A percentile compares a stretch with the other conserved stretches of the same genome.
Evolutionary conservation across 306 rosid species (phyloP).

Genomic region (Cicer pinnatifidum): DNA sequence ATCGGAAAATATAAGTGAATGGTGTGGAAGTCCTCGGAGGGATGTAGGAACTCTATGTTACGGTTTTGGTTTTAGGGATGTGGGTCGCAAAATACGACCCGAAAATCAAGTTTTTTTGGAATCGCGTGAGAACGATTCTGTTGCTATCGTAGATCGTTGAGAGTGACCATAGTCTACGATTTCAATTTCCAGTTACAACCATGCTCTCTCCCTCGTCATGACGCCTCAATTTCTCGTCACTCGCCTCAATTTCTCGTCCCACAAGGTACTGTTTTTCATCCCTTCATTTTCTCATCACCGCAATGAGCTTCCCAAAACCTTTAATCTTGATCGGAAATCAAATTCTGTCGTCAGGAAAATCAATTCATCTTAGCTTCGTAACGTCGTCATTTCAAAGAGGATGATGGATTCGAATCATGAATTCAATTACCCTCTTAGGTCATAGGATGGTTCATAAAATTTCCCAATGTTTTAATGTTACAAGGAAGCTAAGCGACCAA

Average conservation of each 20-base stretch:
- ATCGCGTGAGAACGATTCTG: too few relatives aligned
- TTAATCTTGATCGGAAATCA: constrained; percentile 9
- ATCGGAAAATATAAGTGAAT: too few relatives aligned
- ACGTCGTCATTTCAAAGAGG: constrained; percentile 33
- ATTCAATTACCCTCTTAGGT: constrained; percentile 56
- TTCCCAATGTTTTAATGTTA: constrained; percentile 47
- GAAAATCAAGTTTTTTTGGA: too few relatives aligned
- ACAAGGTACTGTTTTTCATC: constrained; percentile 31
- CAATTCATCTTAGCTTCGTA: not conserved
- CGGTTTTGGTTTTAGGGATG: too few relatives aligned
- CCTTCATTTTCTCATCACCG: constrained; percentile 1
- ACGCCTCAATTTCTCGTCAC: not conserved
- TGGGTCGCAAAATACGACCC: too few relatives aligned
- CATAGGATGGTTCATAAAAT: constrained; percentile 49
- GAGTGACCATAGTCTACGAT: too few relatives aligned
- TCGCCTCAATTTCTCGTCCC: not conserved
- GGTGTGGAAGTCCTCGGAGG: too few relatives aligned
- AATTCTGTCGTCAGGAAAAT: not conserved
- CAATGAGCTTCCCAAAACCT: constrained; percentile 42
- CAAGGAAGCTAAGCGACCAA: constrained; percentile 54
- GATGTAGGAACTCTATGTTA: too few relatives aligned
- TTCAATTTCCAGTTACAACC: too few relatives aligned
- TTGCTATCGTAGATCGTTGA: too few relatives aligned
- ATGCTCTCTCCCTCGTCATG: too few relatives aligned
- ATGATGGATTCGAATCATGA: constrained; percentile 73